A percentile compares a stretch with the other conserved stretches of the same genome.
Evolutionary conservation across 805 yeast genomes (phyloP).

Genomic region (baker's yeast (Saccharomyces cerevisiae)): DNA sequence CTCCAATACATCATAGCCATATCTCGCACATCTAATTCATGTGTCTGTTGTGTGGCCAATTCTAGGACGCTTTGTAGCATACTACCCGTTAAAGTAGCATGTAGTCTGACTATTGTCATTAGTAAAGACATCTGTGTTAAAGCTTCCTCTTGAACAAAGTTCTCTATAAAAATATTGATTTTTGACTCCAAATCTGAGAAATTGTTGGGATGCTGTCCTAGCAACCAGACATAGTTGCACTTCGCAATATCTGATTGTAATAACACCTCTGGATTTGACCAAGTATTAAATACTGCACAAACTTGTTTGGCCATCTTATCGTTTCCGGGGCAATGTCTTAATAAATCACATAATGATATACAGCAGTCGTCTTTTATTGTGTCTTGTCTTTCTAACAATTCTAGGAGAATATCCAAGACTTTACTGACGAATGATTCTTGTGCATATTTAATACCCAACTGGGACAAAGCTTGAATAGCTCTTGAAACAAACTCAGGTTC

Average conservation of each 20-base stretch:
- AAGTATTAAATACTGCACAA: constrained; percentile 31
- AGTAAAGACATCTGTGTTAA: constrained; percentile 51
- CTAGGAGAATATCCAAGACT: constrained; percentile 53
- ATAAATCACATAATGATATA: constrained; percentile 52
- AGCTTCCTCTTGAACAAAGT: constrained; percentile 52
- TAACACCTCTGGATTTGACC: constrained; percentile 37
- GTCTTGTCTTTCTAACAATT: constrained; percentile 53
- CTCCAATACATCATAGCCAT: constrained; percentile 78
- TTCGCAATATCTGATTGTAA: constrained; percentile 39
- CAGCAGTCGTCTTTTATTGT: constrained; percentile 54
- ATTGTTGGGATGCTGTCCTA: constrained; percentile 62
- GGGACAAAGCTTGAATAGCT: constrained; percentile 60
- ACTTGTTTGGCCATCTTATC: constrained; percentile 18
- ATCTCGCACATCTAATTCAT: constrained; percentile 72
- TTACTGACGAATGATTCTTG: constrained; percentile 40
- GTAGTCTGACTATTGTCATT: constrained; percentile 54
- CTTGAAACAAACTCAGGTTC: constrained; percentile 68
- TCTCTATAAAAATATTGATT: constrained; percentile 39
- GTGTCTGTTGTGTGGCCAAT: constrained; percentile 54
- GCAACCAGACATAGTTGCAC: constrained; percentile 55
- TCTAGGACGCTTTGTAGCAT: constrained; percentile 53
- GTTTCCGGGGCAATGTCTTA: constrained; percentile 54
- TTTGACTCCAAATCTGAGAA: constrained; percentile 46
- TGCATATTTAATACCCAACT: constrained; percentile 56
- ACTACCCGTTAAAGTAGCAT: constrained; percentile 35